Conservation (phyloP, 1,139 yeast genomes). For the Meyerozyma athensensis region DNA sequence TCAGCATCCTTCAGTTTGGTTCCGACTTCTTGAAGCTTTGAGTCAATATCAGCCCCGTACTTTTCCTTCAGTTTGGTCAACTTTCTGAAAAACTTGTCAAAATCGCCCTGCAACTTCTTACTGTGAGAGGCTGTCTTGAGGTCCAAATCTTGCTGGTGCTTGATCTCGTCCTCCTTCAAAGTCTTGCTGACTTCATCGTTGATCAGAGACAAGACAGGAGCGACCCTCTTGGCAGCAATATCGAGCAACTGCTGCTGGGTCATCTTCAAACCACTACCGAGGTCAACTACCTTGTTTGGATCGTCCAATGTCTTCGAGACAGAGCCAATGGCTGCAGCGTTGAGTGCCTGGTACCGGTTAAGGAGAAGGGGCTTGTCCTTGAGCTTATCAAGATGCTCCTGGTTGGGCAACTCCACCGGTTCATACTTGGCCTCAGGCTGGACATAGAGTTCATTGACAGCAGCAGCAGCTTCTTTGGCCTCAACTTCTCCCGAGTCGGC, state of each 20-base stretch:
- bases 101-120: slow-evolving; percentile 36
- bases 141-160: slow-evolving; percentile 36
- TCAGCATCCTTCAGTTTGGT: slow-evolving; percentile 29
- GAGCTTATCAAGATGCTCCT: slow-evolving; percentile 37
- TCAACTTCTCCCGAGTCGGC: slow-evolving; percentile 6
- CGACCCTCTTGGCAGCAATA: slow-evolving; percentile 53
- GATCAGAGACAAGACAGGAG: slow-evolving; percentile 49
- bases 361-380: slow-evolving; percentile 47
- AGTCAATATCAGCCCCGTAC: slow-evolving; percentile 37
- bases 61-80: slow-evolving; percentile 38
- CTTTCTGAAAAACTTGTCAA: slow-evolving; percentile 36
- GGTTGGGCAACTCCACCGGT: slow-evolving; percentile 32
- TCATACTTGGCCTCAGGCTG: slow-evolving; percentile 31
- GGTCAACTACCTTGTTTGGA: slow-evolving; percentile 45
- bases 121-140: slow-evolving; percentile 40
- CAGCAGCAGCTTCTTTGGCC: slow-evolving; percentile 2
- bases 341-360: slow-evolving; percentile 45
- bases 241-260: slow-evolving; percentile 54
- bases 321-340: slow-evolving; percentile 44
- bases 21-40: slow-evolving; percentile 29
- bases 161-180: slow-evolving; percentile 43
- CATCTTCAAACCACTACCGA: slow-evolving; percentile 53
- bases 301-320: slow-evolving; percentile 43
- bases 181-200: slow-evolving; percentile 48
- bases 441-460: slow-evolving; percentile 24